Conservation (phyloP, 495 filamentous ascomycete genomes). For the Parmelia sp. region DNA sequence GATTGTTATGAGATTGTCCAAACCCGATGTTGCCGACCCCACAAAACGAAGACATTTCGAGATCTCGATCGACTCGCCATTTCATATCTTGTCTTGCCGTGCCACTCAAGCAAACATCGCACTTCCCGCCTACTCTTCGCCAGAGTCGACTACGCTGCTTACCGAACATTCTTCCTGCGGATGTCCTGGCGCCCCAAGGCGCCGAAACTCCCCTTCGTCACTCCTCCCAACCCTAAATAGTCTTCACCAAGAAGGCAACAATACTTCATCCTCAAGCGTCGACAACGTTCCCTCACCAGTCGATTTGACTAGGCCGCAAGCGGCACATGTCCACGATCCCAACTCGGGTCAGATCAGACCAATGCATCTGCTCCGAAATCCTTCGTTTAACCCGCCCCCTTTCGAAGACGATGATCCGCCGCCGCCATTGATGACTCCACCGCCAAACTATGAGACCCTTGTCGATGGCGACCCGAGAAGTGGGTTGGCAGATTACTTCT, state of each 20-base stretch:
- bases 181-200: constrained; percentile 60
- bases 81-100: constrained; percentile 90
- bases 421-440: constrained; percentile 74
- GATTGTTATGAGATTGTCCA: constrained; percentile 96
- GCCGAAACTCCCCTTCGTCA: constrained; percentile 37
- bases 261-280: constrained; percentile 20
- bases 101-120: constrained; percentile 87
- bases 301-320: constrained; percentile 42
- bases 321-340: constrained; percentile 43
- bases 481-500: constrained; percentile 86
- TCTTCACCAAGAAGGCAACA: constrained; percentile 31
- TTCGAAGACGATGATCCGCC: constrained; percentile 88
- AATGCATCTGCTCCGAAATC: constrained; percentile 82
- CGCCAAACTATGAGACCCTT: constrained; percentile 79
- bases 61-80: constrained; percentile 97
- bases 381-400: constrained; percentile 83
- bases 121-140: constrained; percentile 74
- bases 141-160: constrained; percentile 44
- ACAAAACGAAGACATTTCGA: constrained; percentile 88
- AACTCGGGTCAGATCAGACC: constrained; percentile 50
- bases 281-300: constrained; percentile 28
- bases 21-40: constrained; percentile 73
- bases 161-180: constrained; percentile 61
- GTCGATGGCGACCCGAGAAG: constrained; percentile 69
- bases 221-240: constrained; percentile 38